phyloP scores from a whole-genome alignment of 2,329 filamentous ascomycete genomes.

The Aspergillus vadensis region DNA sequence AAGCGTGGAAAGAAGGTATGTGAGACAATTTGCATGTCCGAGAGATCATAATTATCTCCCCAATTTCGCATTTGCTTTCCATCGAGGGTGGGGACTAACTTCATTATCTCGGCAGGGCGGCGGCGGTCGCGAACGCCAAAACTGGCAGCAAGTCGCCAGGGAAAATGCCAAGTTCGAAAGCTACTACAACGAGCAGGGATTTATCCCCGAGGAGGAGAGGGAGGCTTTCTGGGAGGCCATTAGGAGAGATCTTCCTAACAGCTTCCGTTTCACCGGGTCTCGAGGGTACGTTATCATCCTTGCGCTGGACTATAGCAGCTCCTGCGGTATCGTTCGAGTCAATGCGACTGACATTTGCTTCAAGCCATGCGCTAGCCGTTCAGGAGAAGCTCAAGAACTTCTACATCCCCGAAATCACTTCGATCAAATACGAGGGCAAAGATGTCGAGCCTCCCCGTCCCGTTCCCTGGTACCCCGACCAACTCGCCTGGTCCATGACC shows the following conservation, averaged over 20 bases:
- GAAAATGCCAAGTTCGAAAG: conserved; percentile 80
- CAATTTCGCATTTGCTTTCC: neutral
- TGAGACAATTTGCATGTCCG: neutral
- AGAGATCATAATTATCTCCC: neutral
- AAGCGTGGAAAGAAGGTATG: conserved; percentile 11
- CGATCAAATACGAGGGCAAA: conserved; percentile 80
- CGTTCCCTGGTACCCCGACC: conserved; percentile 90
- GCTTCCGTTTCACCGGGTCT: conserved; percentile 95
- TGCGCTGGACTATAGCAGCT: neutral
- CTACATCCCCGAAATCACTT: conserved; percentile 87
- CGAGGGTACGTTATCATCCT: conserved; percentile 65
- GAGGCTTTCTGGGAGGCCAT: conserved; percentile 81
- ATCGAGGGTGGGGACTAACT: neutral
- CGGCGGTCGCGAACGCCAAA: conserved; percentile 42
- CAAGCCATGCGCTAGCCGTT: conserved; percentile 85
- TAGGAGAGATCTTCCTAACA: conserved; percentile 86
- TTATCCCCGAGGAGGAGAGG: conserved; percentile 76
- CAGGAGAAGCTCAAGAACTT: conserved; percentile 83
- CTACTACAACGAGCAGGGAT: conserved; percentile 79
- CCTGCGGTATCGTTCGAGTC: neutral
- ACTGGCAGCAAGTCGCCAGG: conserved; percentile 68
- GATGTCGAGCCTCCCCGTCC: conserved; percentile 78
- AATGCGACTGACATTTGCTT: conserved; percentile 15
- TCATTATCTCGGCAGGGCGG: conserved; percentile 48
- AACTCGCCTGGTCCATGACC: conserved; percentile 96